phyloP scores from a whole-genome alignment of 192 early-diverging fungal species.

The Gryganskiella cystojenkinii region DNA sequence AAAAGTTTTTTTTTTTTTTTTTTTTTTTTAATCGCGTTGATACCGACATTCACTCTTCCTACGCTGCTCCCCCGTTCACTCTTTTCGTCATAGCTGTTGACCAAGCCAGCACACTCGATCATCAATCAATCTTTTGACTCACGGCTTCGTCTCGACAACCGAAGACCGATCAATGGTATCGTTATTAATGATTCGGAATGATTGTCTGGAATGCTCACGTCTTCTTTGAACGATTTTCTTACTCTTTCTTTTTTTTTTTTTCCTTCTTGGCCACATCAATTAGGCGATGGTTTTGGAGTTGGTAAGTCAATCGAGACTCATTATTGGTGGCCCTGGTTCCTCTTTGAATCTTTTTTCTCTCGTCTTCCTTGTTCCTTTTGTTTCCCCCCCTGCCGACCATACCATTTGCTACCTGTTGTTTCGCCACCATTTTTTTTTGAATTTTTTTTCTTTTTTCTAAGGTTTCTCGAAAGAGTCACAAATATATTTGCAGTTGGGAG shows the following conservation, averaged over 20 bases:
- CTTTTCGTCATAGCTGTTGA: conserved; percentile 60
- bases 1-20: background rate
- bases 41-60: background rate
- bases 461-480: too few relatives aligned
- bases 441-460: too few relatives aligned
- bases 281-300: conserved; percentile 84
- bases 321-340: background rate
- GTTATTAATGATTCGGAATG: background rate
- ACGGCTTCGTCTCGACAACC: conserved; percentile 68
- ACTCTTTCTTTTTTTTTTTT: background rate
- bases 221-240: background rate
- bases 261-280: background rate
- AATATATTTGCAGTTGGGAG: too few relatives aligned
- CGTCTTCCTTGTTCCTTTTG: background rate
- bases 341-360: background rate
- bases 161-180: conserved; percentile 73
- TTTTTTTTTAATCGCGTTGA: background rate
- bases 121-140: conserved; percentile 83
- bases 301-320: conserved; percentile 54
- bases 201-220: background rate
- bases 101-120: conserved; percentile 80
- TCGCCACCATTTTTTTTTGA: too few relatives aligned
- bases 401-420: too few relatives aligned
- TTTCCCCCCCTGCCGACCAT: background rate
- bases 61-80: background rate